Base-by-base conservation (phyloP, 495 filamentous ascomycete species). In the Tuber brumale region DNA sequence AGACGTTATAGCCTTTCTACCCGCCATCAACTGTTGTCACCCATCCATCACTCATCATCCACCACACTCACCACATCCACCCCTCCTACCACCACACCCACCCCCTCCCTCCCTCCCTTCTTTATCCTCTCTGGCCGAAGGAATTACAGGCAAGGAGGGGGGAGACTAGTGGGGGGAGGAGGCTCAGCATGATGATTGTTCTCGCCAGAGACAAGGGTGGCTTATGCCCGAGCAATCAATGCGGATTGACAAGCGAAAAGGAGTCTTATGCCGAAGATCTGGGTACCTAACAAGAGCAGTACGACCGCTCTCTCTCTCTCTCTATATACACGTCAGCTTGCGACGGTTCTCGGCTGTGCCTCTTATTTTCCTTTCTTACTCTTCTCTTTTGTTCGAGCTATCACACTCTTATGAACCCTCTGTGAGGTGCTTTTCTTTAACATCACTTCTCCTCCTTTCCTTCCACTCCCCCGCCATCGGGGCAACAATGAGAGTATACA, bases 171-270 rank as follows among this genome's bases (percentile, higher is more conserved):
- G 57, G 27, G 57, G 18, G 57, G 57, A 66, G 57, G 57, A 66
- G 57, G 57, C 57, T 66, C 57, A 66, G 57, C 57, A 66, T 66
- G 57, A 66, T 31, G 12, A 27, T 61, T 61, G 57, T 66, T 66
- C 31, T 66, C 57, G 57, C 57, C 27, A 66, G 31, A 66, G 57
- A 66, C 57, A 66, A 66, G 57, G 57, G 57, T 66, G n/a, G 57
- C 57, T 31, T 66, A 66, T 66, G 57, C 57, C 27, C 9, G n/a
- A 66, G 8, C 10, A 31, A 18, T 66, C 57, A 66, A 66, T 66
- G 57, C 57, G 57, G 57, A 66, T 66, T 31, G n/a, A n/a, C 57
- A 66, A 31, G 57, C 57, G 57, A 66, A 31, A 18, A 66, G 57
- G 57, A 66, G 27, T 66, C 12, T 66, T 66, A 66, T 66, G 57